Conservation (phyloP, 2,329 filamentous ascomycete species). For the Fusarium liriodendri region DNA sequence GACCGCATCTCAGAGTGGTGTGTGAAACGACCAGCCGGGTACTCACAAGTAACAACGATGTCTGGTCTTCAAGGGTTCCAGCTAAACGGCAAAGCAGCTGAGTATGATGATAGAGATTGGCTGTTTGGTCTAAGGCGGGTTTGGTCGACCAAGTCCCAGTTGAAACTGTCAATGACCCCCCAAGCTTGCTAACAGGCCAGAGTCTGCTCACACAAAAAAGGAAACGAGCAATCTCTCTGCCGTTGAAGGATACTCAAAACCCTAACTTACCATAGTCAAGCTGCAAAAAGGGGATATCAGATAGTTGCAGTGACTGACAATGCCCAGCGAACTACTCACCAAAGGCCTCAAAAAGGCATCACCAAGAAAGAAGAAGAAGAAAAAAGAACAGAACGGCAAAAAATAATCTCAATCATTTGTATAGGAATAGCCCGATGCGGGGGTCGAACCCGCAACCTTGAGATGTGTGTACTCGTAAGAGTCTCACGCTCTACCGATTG, state of each 20-base stretch:
- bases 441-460: conserved; percentile 67
- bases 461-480: conserved; percentile 63
- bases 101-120: neutral
- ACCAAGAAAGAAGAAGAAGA: neutral
- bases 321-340: neutral
- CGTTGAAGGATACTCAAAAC: neutral
- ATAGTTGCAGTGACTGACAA: neutral
- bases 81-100: neutral
- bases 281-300: neutral
- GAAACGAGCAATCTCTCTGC: neutral
- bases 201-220: too few species aligned
- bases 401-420: neutral
- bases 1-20: neutral
- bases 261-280: neutral
- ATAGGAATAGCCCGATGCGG: conserved; percentile 49
- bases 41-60: neutral
- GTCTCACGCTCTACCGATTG: conserved; percentile 73
- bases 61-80: neutral
- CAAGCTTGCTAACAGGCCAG: neutral
- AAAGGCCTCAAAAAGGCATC: neutral
- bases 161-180: neutral
- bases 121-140: neutral
- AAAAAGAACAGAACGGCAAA: neutral
- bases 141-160: neutral
- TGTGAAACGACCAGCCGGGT: neutral